phyloP scores from a whole-genome alignment of 2,329 filamentous ascomycete species.

The Sarocladium brachiariae region DNA sequence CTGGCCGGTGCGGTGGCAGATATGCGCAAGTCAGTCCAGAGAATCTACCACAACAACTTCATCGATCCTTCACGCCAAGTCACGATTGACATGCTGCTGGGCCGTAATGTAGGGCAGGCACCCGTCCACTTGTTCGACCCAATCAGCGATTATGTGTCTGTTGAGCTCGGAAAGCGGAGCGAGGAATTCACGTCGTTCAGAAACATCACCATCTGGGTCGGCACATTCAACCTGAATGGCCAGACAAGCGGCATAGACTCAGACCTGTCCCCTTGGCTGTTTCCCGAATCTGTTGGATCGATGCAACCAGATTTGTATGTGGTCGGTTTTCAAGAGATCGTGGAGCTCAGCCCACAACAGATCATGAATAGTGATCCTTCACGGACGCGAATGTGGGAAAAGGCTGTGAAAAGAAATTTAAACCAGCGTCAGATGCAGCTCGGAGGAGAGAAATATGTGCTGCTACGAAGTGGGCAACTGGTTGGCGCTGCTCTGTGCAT shows the following conservation, averaged over 20 bases:
- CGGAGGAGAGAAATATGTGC: conserved; percentile 73
- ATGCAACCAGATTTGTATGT: conserved; percentile 78
- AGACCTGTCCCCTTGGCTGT: conserved; percentile 82
- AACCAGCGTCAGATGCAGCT: conserved; percentile 62
- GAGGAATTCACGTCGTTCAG: conserved; percentile 70
- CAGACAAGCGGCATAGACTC: conserved; percentile 69
- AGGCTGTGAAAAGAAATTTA: conserved; percentile 67
- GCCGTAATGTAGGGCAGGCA: conserved; percentile 73
- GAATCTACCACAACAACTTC: conserved; percentile 97
- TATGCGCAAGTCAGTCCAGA: conserved; percentile 85
- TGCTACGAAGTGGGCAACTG: conserved; percentile 85
- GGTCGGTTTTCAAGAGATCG: conserved; percentile 95
- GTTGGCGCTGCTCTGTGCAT: conserved; percentile 90
- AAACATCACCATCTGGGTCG: conserved; percentile 73
- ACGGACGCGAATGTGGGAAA: conserved; percentile 79
- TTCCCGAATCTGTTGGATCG: conserved; percentile 50
- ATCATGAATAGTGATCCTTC: conserved; percentile 98
- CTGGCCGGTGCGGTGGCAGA: conserved; percentile 90
- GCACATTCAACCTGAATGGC: conserved; percentile 94
- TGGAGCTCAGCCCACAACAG: conserved; percentile 94
- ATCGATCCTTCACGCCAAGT: conserved; percentile 87
- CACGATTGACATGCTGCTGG: conserved; percentile 89
- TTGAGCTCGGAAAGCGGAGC: conserved; percentile 62
- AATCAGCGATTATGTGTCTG: conserved; percentile 81
- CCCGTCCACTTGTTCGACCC: conserved; percentile 88